Base-by-base conservation (phyloP, 176 grass and related monocot species). In the Aegilops longissima region DNA sequence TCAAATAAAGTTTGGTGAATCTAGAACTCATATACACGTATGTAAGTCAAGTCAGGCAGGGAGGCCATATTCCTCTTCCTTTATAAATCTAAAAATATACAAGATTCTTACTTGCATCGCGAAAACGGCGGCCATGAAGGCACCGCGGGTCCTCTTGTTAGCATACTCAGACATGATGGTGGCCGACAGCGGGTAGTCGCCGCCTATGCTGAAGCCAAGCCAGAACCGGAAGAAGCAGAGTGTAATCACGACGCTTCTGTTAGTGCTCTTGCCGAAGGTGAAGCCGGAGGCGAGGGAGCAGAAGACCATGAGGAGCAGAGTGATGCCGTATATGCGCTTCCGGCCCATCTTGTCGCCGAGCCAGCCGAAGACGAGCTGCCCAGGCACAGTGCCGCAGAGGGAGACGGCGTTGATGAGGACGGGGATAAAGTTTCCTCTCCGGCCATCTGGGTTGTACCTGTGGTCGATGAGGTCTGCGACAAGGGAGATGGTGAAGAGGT, bases 191-290 rank as follows among this genome's bases (percentile, higher is more conserved):
- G 95, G 95, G 86, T 98, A 95, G 76, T 98, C 93, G 13, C 95
- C 95, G 40, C 95, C 91, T 58, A 98, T 90, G 65, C 93, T 89
- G 35, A 98, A 83, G 9, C 95, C 95, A 1, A 98, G 93, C 95
- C 93, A 98, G 89, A 98, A 98, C 0, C 95, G 87, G 81, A 98
- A 98, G 93, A 98, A 98, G 87, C 95, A 98, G 27, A 98, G 93
- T 4, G 91, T 90, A 10, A 66, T 58, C 20, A 98, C 84, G 76
- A 98, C 85, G 10, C 84, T 84, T 12, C 82, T 89, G 3, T 82
- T 17, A 1, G 78, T 74, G 51, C 56, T 40, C 70, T 45, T 63
- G 8, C 90, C 86, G 23, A 97, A 97, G 30, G 95, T 93, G 69
- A 95, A 89, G 9, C 90, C 95, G 0, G 92, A 92, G 2, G 95